Evolutionary conservation across 2,329 filamentous ascomycete species (phyloP), one percentile per base, ranked within the genome.

Genomic region (Diaporthe batatas): DNA sequence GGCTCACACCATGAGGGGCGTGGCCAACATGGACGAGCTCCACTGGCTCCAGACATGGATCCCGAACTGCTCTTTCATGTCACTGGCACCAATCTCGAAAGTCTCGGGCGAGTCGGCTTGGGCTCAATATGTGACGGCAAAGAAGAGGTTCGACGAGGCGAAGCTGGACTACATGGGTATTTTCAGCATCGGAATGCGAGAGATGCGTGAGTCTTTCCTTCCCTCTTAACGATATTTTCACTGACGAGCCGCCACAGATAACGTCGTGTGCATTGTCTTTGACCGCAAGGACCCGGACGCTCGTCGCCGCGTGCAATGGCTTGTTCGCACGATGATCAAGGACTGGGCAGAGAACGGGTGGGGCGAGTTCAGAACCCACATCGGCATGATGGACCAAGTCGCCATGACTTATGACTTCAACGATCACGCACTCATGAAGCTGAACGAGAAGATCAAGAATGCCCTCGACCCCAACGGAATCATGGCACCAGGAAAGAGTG

Each of bases 401-500:
- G 80, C 81, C 0, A 77, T 76, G 29, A 82, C 81, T 18, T 84
- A 85, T 72, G 80, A 80, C 72, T 85, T 79, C 77, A 83, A 83
- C 68, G 76, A 80, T 29, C 77, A 80, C 36, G 78, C 79, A 0
- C 76, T 81, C 58, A 80, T 83, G 80, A 77, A 77, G 49, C 79
- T 84, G 47, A 82, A 83, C 51, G 79, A 83, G 75, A 78, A 74
- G 6, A 75, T 84, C 54, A 85, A 84, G 77, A 79, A 84, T 65
- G 78, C 81, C 0, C 73, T 85, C 1, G 83, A 84, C 67, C 82
- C 82, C 0, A 84, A 85, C 64, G 84, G 84, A 0, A 85, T 87
- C 57, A 75, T 87, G 53, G 83, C 84, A 3, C 85, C 84, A 1
- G 86, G 86, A 0, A 84, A 84, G 76, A 84, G 82, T 69, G 85